These are phyloP conservation scores for Eutrema heterophyllum DNA, from an alignment of 345 rosid genomes.

Conservation along the genomic window DNA sequence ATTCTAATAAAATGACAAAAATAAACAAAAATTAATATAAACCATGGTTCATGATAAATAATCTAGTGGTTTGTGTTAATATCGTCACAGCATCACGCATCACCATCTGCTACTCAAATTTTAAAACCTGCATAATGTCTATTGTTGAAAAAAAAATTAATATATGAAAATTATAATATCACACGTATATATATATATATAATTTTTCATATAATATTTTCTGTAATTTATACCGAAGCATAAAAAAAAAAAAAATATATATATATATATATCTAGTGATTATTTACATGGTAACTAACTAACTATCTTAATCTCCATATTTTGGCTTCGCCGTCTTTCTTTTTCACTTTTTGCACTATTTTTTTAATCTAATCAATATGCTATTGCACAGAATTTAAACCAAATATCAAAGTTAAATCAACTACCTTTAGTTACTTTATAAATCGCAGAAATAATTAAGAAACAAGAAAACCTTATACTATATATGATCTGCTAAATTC, in stretches of 20 bases:
- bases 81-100: too few species aligned
- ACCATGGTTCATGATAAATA: too few species aligned
- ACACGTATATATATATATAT: neutral
- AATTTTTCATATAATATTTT: neutral
- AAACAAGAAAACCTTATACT: neutral
- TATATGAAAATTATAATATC: neutral
- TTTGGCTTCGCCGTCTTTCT: neutral
- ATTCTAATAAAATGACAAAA: neutral
- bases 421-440: neutral
- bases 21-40: neutral
- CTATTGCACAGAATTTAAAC: neutral
- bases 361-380: neutral
- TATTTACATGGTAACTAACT: neutral
- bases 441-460: neutral
- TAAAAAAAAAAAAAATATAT: neutral
- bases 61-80: too few species aligned
- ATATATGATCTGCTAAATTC: neutral
- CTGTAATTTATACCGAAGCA: neutral
- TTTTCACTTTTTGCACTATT: neutral
- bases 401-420: neutral
- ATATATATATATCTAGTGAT: neutral
- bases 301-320: neutral
- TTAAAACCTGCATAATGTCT: too few species aligned
- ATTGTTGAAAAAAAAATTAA: too few species aligned
- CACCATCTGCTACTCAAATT: too few species aligned